Evolutionary conservation across 495 filamentous ascomycete species (phyloP).

Genomic region (Daldinia decipiens): DNA sequence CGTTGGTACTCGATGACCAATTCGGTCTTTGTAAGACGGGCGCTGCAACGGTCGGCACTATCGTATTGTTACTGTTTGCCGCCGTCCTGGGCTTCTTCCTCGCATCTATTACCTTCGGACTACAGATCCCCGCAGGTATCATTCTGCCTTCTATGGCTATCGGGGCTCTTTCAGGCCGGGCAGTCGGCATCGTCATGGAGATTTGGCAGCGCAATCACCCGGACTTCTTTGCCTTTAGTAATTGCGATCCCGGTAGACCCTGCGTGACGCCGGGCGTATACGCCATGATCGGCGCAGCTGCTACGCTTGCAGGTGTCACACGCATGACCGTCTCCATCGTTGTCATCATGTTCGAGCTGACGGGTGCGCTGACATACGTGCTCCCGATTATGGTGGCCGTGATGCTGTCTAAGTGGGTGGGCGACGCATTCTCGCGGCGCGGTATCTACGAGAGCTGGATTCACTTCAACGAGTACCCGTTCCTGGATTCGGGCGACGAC

Average conservation of each 20-base stretch:
- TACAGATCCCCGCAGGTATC: constrained; percentile 96
- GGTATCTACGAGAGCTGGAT: constrained; percentile 99
- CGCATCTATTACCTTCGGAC: constrained; percentile 88
- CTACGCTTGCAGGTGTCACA: constrained; percentile 93
- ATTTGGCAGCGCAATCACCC: constrained; percentile 87
- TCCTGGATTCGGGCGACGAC: constrained; percentile 93
- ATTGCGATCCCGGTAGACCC: constrained; percentile 86
- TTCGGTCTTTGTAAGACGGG: constrained; percentile 89
- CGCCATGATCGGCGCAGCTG: constrained; percentile 96
- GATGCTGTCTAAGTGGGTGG: constrained; percentile 98
- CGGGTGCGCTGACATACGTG: constrained; percentile 94
- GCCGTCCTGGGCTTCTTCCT: constrained; percentile 85
- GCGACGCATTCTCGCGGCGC: constrained; percentile 91
- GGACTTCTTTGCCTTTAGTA: constrained; percentile 75
- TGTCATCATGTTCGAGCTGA: constrained; percentile 99
- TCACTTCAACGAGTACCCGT: constrained; percentile 94
- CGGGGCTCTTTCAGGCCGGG: constrained; percentile 91
- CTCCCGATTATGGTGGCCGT: constrained; percentile 99
- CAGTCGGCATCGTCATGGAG: constrained; percentile 86
- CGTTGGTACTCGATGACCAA: constrained; percentile 77
- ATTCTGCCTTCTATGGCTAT: constrained; percentile 98
- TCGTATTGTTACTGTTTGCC: constrained; percentile 82
- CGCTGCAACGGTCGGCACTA: constrained; percentile 72
- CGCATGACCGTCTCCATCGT: constrained; percentile 97
- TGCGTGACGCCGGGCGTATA: constrained; percentile 96